phyloP scores from a whole-genome alignment of 1,139 yeast genomes.

The Geotrichum restrictum region DNA sequence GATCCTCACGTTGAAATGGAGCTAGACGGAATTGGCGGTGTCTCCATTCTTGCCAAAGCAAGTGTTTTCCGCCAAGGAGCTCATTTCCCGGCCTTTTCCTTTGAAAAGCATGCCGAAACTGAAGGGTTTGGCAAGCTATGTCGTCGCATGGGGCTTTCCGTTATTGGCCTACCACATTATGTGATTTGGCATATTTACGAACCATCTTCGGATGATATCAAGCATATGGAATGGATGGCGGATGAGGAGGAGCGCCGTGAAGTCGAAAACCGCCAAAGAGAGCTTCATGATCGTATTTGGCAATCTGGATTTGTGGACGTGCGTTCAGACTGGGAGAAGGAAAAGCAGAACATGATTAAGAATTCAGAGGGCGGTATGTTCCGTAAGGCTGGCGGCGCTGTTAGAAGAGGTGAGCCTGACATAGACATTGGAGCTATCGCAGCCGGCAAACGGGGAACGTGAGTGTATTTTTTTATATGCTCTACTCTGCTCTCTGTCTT shows the following conservation, averaged over 20 bases:
- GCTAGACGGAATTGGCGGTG: conserved; percentile 89
- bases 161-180: conserved; percentile 82
- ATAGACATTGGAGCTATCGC: conserved; percentile 16
- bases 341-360: conserved; percentile 61
- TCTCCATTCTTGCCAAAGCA: conserved; percentile 76
- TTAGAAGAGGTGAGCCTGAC: conserved; percentile 9
- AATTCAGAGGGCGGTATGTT: conserved; percentile 55
- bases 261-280: conserved; percentile 61
- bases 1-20: conserved; percentile 85
- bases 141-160: conserved; percentile 74
- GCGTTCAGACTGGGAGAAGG: conserved; percentile 61
- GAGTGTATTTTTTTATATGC: neutral
- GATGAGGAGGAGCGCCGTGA: conserved; percentile 74
- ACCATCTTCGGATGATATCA: conserved; percentile 79
- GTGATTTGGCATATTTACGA: conserved; percentile 92
- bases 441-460: conserved; percentile 8
- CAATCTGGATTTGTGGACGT: conserved; percentile 73
- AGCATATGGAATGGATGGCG: conserved; percentile 97
- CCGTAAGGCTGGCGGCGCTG: conserved; percentile 10
- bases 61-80: conserved; percentile 74
- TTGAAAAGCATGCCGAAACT: conserved; percentile 88
- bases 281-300: conserved; percentile 73
- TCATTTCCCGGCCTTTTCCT: conserved; percentile 86
- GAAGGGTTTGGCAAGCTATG: conserved; percentile 89
- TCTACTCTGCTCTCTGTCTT: neutral